Evolutionary conservation across 78 protist genomes (phyloP).

Genomic region (Mantamonas sphyraenae): DNA sequence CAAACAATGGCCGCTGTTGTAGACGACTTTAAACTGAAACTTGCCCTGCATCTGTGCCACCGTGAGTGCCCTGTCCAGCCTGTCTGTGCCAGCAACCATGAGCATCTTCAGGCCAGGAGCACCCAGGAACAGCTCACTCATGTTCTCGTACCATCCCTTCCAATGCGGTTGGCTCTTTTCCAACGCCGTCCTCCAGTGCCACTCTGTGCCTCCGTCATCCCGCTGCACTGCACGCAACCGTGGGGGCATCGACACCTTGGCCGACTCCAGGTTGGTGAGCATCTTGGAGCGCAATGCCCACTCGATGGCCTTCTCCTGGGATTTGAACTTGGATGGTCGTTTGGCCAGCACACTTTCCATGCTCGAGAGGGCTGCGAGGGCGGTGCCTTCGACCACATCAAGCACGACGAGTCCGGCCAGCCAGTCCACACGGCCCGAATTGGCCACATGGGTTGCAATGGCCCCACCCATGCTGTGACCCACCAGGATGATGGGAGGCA

Average conservation of each 20-base stretch:
- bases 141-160: conserved; percentile 72
- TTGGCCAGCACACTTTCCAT: conserved; percentile 48
- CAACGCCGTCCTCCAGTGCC: conserved; percentile 56
- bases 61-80: conserved; percentile 67
- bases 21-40: conserved; percentile 61
- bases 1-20: conserved; percentile 61
- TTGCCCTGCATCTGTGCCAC: conserved; percentile 86
- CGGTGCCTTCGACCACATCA: conserved; percentile 84
- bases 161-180: conserved; percentile 50
- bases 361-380: conserved; percentile 39
- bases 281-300: conserved; percentile 31
- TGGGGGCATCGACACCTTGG: conserved; percentile 53
- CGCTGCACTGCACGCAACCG: conserved; percentile 21
- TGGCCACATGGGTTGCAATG: conserved; percentile 7
- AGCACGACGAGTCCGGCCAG: conserved; percentile 36
- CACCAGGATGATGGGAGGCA: background rate
- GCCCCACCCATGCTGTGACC: conserved; percentile 45
- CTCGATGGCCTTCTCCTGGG: conserved; percentile 47
- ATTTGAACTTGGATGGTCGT: conserved; percentile 55
- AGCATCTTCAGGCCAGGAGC: conserved; percentile 41
- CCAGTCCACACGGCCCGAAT: too few species aligned
- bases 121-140: conserved; percentile 49
- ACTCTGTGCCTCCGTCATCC: conserved; percentile 8
- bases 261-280: conserved; percentile 41
- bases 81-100: conserved; percentile 67